Conservation (phyloP, 1,284 basidiomycete species). For the Cryptococcus jaspeensis region DNA sequence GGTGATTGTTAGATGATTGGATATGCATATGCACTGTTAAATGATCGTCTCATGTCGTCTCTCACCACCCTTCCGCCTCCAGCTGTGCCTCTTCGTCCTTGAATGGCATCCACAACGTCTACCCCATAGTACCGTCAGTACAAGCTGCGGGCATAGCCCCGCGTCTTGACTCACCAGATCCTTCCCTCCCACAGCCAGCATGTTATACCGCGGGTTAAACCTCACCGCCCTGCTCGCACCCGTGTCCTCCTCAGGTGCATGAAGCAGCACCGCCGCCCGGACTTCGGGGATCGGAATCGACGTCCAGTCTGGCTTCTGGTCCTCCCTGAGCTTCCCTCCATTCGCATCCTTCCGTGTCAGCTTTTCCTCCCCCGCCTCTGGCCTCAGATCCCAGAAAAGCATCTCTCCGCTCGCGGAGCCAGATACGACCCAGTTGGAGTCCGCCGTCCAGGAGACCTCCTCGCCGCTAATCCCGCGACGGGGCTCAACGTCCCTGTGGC, state of each 20-base stretch:
- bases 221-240: slow-evolving; percentile 69
- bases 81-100: slow-evolving; percentile 22
- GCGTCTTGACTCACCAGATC: slow-evolving; percentile 78
- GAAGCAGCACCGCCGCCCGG: slow-evolving; percentile 9
- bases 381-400: slow-evolving; percentile 60
- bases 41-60: neutral
- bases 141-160: no score
- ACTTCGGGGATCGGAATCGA: slow-evolving; percentile 66
- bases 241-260: slow-evolving; percentile 31
- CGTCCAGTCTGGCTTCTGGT: slow-evolving; percentile 11
- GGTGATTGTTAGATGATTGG: neutral
- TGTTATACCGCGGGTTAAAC: slow-evolving; percentile 83
- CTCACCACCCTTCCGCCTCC: slow-evolving; percentile 17
- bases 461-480: slow-evolving; percentile 77
- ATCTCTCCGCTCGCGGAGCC: slow-evolving; percentile 76
- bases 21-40: neutral
- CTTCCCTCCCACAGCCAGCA: slow-evolving; percentile 81
- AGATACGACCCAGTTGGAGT: slow-evolving; percentile 77
- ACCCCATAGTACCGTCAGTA: neutral
- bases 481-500: slow-evolving; percentile 61
- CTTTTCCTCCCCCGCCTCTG: neutral
- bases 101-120: slow-evolving; percentile 24
- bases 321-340: slow-evolving; percentile 4
- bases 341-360: slow-evolving; percentile 9
- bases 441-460: slow-evolving; percentile 88